phyloP scores from a whole-genome alignment of 1,284 basidiomycete genomes.

The Porogramme epimiltina region DNA sequence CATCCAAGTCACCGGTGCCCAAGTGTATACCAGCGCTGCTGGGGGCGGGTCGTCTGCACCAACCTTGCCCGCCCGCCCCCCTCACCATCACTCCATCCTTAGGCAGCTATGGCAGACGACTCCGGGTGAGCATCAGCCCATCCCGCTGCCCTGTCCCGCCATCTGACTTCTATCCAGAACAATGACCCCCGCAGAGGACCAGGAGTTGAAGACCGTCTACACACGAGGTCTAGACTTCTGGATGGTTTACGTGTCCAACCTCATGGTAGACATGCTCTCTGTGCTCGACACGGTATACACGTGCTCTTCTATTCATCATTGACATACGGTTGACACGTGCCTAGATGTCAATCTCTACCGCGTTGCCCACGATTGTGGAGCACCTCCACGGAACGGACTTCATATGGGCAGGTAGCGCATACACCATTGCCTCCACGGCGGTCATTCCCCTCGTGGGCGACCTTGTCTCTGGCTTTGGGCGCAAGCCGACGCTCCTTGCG shows the following conservation, averaged over 20 bases:
- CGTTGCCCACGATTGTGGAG: constrained; percentile 14
- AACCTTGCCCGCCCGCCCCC: no score
- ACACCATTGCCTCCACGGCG: constrained; percentile 34
- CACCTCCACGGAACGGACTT: constrained; percentile 20
- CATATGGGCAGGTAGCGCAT: constrained; percentile 38
- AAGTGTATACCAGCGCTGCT: no score
- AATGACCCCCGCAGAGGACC: no score
- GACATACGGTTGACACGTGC: neutral
- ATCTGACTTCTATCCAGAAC: no score
- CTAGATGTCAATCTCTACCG: constrained; percentile 8
- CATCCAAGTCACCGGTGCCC: no score
- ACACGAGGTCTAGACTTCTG: constrained; percentile 6
- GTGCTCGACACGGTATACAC: constrained; percentile 9
- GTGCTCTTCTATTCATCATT: neutral
- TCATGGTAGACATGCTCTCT: constrained; percentile 10
- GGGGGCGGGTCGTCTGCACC: no score
- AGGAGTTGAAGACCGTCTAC: neutral
- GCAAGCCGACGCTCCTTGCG: constrained; percentile 32
- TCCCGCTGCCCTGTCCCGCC: no score
- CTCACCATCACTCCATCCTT: no score
- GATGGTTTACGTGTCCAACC: constrained; percentile 11
- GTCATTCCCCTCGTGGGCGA: constrained; percentile 32
- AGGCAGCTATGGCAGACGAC: no score
- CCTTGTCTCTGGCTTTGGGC: constrained; percentile 36
- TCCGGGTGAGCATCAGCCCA: no score